Base-by-base conservation (phyloP, 2,329 filamentous ascomycete genomes). In the Trichophyton rubrum region DNA sequence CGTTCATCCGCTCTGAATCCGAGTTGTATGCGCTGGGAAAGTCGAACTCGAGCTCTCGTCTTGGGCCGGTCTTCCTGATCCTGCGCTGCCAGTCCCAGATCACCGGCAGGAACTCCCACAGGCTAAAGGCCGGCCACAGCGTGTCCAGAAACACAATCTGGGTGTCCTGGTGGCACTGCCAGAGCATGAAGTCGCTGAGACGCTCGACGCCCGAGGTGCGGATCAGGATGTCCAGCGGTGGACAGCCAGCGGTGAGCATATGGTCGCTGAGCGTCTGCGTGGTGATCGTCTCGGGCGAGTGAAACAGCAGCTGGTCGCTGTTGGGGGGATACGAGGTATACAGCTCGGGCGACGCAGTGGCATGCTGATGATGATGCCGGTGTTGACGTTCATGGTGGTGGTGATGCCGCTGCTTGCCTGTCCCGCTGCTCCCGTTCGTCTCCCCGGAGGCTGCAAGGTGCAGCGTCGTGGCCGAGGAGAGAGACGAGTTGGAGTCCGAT, bases 161-260 rank as follows among this genome's bases (percentile, higher is more conserved):
- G 0, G 93, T 96, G 64, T 92, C 81, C 70, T 96, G 84, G 70
- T 97, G 91, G 68, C 89, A 93, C 74, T 99, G 93, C 93, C 93
- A 99, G 38, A 99, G 84, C 91, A 99, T 93, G 68, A 97, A 99
- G 72, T 99, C 93, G 70, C 90, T 96, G 62, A 99, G 78, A 56
- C 93, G 83, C 73, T 91, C 87, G 13, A 99, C 93, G 30, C 91
- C 92, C 64, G 90, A 96, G 3, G 93, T 99, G 58, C 93, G 85
- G 58, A 99, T 82, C 60, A 99, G 85, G 11, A 99, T 81, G 70
- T 99, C 93, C 47, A 97, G 78, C 0, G 93, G 93, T 15, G 93
- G 93, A 64, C 88, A 86, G 59, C 85, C 84, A 56, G 87, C 83
- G 3, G 92, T 97, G 75, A 95, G 93, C 77, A 95, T 89, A 74